phyloP scores from a whole-genome alignment of 768 basidiomycete species.

The Kwoniella shandongensis region DNA sequence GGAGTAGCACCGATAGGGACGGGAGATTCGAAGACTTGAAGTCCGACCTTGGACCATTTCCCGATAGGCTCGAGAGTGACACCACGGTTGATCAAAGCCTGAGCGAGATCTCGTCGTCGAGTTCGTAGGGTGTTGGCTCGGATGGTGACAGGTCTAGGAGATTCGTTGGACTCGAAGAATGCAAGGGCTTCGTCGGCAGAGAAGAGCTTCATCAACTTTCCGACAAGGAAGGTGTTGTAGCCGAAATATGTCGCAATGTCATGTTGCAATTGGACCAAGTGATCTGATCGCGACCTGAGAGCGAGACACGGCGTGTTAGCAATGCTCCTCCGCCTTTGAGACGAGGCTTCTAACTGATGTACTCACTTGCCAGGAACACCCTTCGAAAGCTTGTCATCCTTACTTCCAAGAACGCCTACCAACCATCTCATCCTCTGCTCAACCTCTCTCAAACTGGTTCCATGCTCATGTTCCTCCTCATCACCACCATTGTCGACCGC shows the following conservation, averaged over 20 bases:
- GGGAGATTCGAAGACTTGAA: constrained; percentile 95
- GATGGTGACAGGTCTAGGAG: constrained; percentile 93
- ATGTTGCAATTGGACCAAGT: constrained; percentile 77
- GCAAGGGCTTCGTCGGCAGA: constrained; percentile 94
- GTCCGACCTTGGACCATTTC: constrained; percentile 97
- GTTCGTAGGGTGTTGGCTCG: constrained; percentile 95
- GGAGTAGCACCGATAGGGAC: constrained; percentile 98
- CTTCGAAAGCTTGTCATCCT: constrained; percentile 47
- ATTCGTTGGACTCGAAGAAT: constrained; percentile 97
- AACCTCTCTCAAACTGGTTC: constrained; percentile 49
- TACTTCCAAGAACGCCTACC: constrained; percentile 48
- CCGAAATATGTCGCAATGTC: constrained; percentile 97
- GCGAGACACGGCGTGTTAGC: constrained; percentile 1
- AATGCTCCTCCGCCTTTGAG: too few relatives aligned
- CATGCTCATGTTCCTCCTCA: constrained; percentile 50
- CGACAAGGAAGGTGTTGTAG: constrained; percentile 91
- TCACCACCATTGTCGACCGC: constrained; percentile 49
- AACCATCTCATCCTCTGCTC: constrained; percentile 54
- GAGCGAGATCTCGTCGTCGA: constrained; percentile 88
- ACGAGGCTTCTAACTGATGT: neutral
- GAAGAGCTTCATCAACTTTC: constrained; percentile 92
- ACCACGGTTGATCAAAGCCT: constrained; percentile 88
- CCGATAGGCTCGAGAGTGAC: constrained; percentile 98
- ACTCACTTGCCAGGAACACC: constrained; percentile 53
- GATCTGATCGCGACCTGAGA: constrained; percentile 79